Evolutionary conservation across 108 stramenopile species (phyloP).

Genomic region (Skeletonema potamos): DNA sequence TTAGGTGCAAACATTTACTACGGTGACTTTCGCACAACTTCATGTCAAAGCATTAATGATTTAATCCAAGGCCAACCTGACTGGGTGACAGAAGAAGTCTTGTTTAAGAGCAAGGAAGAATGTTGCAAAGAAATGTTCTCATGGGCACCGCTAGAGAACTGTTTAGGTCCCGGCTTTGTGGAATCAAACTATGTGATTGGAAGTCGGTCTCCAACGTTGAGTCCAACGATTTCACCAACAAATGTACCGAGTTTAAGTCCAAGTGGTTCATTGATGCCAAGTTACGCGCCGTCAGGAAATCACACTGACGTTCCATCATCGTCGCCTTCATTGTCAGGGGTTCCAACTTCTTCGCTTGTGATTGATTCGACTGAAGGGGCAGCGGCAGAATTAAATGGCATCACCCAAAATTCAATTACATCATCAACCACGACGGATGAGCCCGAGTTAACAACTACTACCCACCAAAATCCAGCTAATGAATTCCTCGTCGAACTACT

Average conservation of each 20-base stretch:
- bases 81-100: conserved; percentile 18
- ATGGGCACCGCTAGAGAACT: conserved; percentile 29
- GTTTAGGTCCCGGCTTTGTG: conserved; percentile 11
- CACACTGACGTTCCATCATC: background rate
- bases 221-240: conserved; percentile 6
- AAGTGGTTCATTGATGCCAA: background rate
- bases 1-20: conserved; percentile 17
- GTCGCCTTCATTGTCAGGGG: background rate
- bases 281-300: background rate
- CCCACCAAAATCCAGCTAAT: background rate
- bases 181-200: conserved; percentile 24
- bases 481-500: conserved; percentile 24
- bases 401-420: background rate
- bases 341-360: background rate
- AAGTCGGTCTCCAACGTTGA: conserved; percentile 7
- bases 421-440: background rate
- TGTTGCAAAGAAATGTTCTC: conserved; percentile 19
- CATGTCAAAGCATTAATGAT: conserved; percentile 7
- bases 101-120: conserved; percentile 21
- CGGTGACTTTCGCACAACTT: conserved; percentile 29
- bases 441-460: too few species aligned
- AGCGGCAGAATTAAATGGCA: background rate
- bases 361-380: too few species aligned
- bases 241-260: background rate
- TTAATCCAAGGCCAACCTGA: background rate